Conservation (phyloP, 106 monocot species). For the Agapanthus africanus region DNA sequence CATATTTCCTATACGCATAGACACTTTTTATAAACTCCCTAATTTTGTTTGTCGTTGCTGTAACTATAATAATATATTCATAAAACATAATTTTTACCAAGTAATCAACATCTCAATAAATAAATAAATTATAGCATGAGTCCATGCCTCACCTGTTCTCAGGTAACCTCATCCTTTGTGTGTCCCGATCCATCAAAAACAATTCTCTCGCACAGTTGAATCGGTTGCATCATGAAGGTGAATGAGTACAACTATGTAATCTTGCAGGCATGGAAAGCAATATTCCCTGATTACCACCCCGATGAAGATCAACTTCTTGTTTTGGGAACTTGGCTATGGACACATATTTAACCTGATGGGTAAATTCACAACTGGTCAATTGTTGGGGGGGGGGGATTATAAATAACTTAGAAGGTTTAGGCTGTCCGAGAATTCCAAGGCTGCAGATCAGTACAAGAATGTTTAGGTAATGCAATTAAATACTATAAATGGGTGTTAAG, state of each 20-base stretch:
- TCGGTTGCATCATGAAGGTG: background rate
- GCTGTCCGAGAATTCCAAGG: no score
- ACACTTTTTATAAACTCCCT: slow-evolving; percentile 85
- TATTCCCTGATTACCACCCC: slow-evolving; percentile 64
- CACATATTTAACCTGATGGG: slow-evolving; percentile 85
- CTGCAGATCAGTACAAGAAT: no score
- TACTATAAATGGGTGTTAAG: background rate
- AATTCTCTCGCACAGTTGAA: slow-evolving; percentile 49
- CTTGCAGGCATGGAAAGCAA: background rate
- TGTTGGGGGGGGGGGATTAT: background rate
- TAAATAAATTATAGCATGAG: background rate
- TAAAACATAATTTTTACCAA: no score
- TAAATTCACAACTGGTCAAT: slow-evolving; percentile 65
- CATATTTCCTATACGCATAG: slow-evolving; percentile 86
- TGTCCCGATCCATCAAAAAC: slow-evolving; percentile 52
- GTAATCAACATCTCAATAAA: no score
- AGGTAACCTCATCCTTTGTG: slow-evolving; percentile 39
- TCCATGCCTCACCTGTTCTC: slow-evolving; percentile 44
- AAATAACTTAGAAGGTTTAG: no score
- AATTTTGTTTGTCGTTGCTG: slow-evolving; percentile 73
- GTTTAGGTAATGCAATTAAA: background rate
- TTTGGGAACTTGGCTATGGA: slow-evolving; percentile 82
- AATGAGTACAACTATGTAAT: background rate
- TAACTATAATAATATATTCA: no score
- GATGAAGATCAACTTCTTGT: slow-evolving; percentile 78